Evolutionary conservation across 768 basidiomycete genomes (phyloP).

Genomic region (Trametes maxima): DNA sequence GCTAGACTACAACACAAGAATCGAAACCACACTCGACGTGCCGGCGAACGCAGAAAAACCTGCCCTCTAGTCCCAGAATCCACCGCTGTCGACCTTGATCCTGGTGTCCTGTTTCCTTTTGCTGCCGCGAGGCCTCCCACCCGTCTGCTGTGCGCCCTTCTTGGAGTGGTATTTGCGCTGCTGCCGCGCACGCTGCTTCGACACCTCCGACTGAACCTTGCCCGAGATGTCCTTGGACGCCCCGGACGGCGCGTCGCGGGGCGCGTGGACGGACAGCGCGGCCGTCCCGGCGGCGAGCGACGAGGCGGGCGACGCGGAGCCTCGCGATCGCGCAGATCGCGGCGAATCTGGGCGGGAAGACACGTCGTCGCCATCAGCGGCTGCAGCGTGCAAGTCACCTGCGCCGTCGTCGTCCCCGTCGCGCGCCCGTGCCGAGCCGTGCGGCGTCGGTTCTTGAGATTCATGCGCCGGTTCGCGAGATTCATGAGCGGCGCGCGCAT

Average conservation of each 20-base stretch:
- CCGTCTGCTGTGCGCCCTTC: conserved; percentile 57
- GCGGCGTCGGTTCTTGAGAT: conserved; percentile 14
- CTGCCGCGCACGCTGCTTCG: conserved; percentile 59
- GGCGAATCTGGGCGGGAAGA: conserved; percentile 21
- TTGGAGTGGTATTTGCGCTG: conserved; percentile 81
- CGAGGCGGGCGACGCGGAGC: conserved; percentile 46
- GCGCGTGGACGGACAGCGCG: conserved; percentile 35
- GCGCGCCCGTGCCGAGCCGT: conserved; percentile 5
- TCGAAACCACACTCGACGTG: not conserved
- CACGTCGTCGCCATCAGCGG: conserved; percentile 12
- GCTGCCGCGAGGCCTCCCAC: conserved; percentile 74
- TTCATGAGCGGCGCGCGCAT: conserved; percentile 14
- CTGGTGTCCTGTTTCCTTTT: conserved; percentile 81
- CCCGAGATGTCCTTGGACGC: conserved; percentile 49
- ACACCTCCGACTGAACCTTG: conserved; percentile 63
- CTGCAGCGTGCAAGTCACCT: conserved; percentile 11
- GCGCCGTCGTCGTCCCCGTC: conserved; percentile 2
- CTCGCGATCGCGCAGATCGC: conserved; percentile 21
- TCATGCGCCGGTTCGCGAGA: conserved; percentile 16
- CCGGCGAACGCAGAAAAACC: not conserved
- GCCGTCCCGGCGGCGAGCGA: conserved; percentile 48
- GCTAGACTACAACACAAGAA: conserved; percentile 3
- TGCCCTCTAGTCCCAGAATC: conserved; percentile 49
- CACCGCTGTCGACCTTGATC: conserved; percentile 58
- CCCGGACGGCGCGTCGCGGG: not conserved